Evolutionary conservation across 1,284 basidiomycete genomes (phyloP).

Genomic region (Leccinum fallax): DNA sequence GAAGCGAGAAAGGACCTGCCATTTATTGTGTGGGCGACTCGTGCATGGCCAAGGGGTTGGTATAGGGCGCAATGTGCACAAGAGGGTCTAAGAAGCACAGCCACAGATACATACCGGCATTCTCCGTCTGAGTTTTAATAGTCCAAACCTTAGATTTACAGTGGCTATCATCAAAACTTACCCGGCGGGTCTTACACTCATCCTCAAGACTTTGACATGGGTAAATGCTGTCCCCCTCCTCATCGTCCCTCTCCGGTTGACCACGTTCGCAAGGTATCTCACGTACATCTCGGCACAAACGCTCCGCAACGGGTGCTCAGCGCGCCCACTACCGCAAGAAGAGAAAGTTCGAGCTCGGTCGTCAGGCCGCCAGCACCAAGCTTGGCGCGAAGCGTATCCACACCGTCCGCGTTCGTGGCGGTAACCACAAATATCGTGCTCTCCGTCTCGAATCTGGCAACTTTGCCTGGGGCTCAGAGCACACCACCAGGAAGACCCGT

Average conservation of each 20-base stretch:
- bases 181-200: slow-evolving; percentile 17
- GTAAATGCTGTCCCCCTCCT: slow-evolving; percentile 42
- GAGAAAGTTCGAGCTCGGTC: slow-evolving; percentile 98
- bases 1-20: slow-evolving; percentile 25
- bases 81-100: slow-evolving; percentile 4
- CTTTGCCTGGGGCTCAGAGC: slow-evolving; percentile 96
- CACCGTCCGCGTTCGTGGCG: slow-evolving; percentile 90
- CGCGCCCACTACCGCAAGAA: slow-evolving; percentile 97
- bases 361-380: slow-evolving; percentile 94
- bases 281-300: slow-evolving; percentile 93
- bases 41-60: slow-evolving; percentile 26
- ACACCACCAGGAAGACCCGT: slow-evolving; percentile 90
- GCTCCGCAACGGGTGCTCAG: slow-evolving; percentile 90
- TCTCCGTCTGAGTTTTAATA: slow-evolving; percentile 30
- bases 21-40: slow-evolving; percentile 20
- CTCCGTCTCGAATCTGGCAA: slow-evolving; percentile 93
- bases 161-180: slow-evolving; percentile 34
- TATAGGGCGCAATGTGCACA: slow-evolving; percentile 9
- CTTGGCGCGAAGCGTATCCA: slow-evolving; percentile 92
- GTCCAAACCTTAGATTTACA: slow-evolving; percentile 36
- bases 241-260: slow-evolving; percentile 6
- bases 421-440: slow-evolving; percentile 91
- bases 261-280: slow-evolving; percentile 74
- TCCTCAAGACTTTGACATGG: slow-evolving; percentile 54
- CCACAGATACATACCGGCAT: slow-evolving; percentile 17